Percentiles rank a stretch among this genome's conserved stretches.
These are phyloP conservation scores for Pythium grandisporangium DNA, from an alignment of 352 stramenopile species.

Conservation along the genomic window DNA sequence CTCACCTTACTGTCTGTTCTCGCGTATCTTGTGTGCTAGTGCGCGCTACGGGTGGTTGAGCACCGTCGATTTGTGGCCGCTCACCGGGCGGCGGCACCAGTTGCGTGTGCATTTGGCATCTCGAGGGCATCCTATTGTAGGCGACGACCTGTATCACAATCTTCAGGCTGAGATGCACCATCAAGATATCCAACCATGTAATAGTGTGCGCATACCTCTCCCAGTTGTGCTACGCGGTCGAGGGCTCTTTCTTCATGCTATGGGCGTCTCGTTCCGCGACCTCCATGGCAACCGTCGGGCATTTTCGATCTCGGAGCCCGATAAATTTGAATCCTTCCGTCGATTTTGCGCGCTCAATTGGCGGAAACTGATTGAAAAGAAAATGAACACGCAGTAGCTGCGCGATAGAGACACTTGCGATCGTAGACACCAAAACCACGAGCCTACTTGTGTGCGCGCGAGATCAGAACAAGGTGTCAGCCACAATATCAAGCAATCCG, in stretches of 20 bases:
- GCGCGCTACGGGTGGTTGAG: slow-evolving; percentile 47
- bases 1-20: too few relatives aligned
- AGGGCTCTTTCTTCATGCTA: slow-evolving; percentile 40
- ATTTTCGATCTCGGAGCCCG: slow-evolving; percentile 37
- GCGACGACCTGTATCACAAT: slow-evolving; percentile 55
- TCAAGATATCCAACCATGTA: too few relatives aligned
- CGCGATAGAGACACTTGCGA: too few relatives aligned
- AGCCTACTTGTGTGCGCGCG: too few relatives aligned
- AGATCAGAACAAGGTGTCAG: too few relatives aligned
- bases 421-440: background rate
- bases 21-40: too few relatives aligned
- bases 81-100: slow-evolving; percentile 64
- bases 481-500: too few relatives aligned
- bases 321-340: slow-evolving; percentile 50
- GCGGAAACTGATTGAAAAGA: background rate
- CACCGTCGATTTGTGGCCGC: slow-evolving; percentile 55
- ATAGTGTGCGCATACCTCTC: too few relatives aligned
- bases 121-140: slow-evolving; percentile 50
- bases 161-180: background rate
- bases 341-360: slow-evolving; percentile 55
- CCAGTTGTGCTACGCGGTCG: slow-evolving; percentile 32
- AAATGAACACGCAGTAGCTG: too few relatives aligned
- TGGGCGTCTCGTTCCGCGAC: slow-evolving; percentile 34
- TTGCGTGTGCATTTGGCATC: slow-evolving; percentile 50
- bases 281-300: slow-evolving; percentile 7